Conservation (phyloP, 495 filamentous ascomycete genomes). For the Aspergillus panamensis region DNA sequence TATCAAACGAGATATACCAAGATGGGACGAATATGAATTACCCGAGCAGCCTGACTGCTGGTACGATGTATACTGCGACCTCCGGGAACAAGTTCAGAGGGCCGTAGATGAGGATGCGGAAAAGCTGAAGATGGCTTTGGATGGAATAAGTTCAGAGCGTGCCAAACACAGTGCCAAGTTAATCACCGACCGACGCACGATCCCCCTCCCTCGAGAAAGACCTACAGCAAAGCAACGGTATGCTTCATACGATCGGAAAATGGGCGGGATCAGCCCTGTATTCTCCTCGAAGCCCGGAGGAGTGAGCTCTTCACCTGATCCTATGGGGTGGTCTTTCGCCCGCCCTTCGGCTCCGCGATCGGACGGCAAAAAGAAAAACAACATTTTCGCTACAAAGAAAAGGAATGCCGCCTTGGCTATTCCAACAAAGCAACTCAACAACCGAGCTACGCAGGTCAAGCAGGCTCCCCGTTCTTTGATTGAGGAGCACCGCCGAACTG, state of each 20-base stretch:
- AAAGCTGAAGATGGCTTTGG: constrained; percentile 45
- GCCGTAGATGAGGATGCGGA: constrained; percentile 48
- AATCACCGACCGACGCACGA: constrained; percentile 30
- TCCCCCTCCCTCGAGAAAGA: constrained; percentile 26
- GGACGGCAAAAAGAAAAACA: constrained; percentile 32
- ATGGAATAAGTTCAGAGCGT: constrained; percentile 48
- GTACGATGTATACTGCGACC: constrained; percentile 61
- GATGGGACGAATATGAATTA: constrained; percentile 53
- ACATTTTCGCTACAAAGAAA: constrained; percentile 36
- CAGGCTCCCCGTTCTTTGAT: constrained; percentile 42
- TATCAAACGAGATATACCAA: constrained; percentile 64
- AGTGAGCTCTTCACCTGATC: constrained; percentile 9
- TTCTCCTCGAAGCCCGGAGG: constrained; percentile 10
- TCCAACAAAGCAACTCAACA: constrained; percentile 41
- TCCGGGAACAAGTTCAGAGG: constrained; percentile 41
- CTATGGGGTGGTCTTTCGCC: constrained; percentile 20
- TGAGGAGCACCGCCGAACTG: constrained; percentile 40
- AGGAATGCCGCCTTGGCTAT: constrained; percentile 37
- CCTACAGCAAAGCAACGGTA: constrained; percentile 29
- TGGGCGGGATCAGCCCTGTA: constrained; percentile 25
- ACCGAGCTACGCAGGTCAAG: constrained; percentile 34
- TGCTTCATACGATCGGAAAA: constrained; percentile 27
- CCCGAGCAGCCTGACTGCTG: constrained; percentile 57
- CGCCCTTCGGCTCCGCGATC: constrained; percentile 18
- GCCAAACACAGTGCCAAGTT: constrained; percentile 46